Evolutionary conservation across 2,329 filamentous ascomycete genomes (phyloP).

Genomic region (Diplodia corticola): DNA sequence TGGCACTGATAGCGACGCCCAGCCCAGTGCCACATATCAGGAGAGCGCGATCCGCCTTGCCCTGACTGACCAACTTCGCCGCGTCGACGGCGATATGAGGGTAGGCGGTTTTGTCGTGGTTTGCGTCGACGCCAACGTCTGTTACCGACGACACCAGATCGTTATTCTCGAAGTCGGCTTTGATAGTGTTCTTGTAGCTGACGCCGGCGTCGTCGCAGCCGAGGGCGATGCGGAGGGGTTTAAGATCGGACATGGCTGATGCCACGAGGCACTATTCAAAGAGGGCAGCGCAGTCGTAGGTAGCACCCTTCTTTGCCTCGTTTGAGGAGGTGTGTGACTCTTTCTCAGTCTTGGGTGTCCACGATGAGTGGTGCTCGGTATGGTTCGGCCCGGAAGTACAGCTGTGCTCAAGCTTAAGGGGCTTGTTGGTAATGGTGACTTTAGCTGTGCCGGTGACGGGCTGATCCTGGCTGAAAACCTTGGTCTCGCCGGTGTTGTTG

Average conservation of each 20-base stretch:
- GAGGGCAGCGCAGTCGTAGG: conserved; percentile 30
- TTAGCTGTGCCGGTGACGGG: conserved; percentile 35
- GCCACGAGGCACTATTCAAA: conserved; percentile 13
- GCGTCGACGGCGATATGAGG: conserved; percentile 75
- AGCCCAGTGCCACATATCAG: conserved; percentile 85
- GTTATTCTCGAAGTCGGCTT: conserved; percentile 68
- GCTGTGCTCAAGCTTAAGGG: conserved; percentile 32
- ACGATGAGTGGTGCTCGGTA: conserved; percentile 22
- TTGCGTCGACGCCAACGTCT: conserved; percentile 70
- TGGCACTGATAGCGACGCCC: conserved; percentile 84
- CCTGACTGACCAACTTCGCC: conserved; percentile 62
- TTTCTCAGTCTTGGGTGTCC: conserved; percentile 19
- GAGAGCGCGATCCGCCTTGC: conserved; percentile 73
- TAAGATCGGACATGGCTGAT: conserved; percentile 7
- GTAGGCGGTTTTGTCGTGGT: conserved; percentile 76
- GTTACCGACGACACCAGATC: conserved; percentile 65
- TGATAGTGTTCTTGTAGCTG: conserved; percentile 76
- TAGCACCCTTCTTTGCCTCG: conserved; percentile 22
- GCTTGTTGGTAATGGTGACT: conserved; percentile 40
- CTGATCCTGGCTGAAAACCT: conserved; percentile 37
- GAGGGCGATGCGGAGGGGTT: conserved; percentile 59
- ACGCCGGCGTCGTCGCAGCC: conserved; percentile 73
- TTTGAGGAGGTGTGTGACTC: conserved; percentile 6
- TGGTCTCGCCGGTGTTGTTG: conserved; percentile 32
- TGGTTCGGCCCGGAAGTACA: conserved; percentile 17